phyloP scores from a whole-genome alignment of 495 filamentous ascomycete species.

The Annulohypoxylon bovei region DNA sequence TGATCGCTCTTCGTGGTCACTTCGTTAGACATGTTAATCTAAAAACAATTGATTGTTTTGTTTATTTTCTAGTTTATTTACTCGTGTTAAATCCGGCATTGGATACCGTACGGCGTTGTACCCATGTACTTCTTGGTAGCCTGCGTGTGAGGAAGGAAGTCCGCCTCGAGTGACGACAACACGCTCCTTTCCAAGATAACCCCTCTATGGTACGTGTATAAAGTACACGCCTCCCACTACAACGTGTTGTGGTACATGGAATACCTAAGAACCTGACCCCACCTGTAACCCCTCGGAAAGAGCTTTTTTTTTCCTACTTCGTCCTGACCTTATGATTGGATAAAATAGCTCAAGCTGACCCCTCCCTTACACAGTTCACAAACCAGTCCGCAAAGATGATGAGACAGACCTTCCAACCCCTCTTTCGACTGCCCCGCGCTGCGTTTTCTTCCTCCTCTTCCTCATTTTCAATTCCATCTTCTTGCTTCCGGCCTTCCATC shows the following conservation, averaged over 20 bases:
- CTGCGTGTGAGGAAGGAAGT: neutral
- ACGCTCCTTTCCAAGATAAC: slow-evolving; percentile 11
- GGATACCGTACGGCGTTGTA: neutral
- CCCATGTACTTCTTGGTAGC: slow-evolving; percentile 5
- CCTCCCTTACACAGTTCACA: slow-evolving; percentile 32
- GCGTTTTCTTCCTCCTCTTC: slow-evolving; percentile 44
- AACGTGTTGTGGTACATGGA: neutral
- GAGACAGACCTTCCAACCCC: slow-evolving; percentile 43
- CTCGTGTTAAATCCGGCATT: neutral
- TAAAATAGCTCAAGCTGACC: slow-evolving; percentile 35
- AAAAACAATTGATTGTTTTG: neutral
- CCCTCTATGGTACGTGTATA: neutral
- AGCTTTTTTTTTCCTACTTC: slow-evolving; percentile 31
- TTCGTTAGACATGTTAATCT: neutral
- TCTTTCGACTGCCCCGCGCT: slow-evolving; percentile 44
- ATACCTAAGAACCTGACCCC: slow-evolving; percentile 18
- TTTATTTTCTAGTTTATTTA: neutral
- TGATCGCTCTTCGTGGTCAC: too few species aligned
- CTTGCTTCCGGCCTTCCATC: slow-evolving; percentile 32
- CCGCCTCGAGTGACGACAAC: slow-evolving; percentile 14
- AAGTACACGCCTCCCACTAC: neutral
- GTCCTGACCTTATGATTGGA: slow-evolving; percentile 25
- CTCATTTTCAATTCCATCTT: slow-evolving; percentile 32
- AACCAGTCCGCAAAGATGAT: slow-evolving; percentile 40
- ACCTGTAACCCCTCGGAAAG: slow-evolving; percentile 30